Evolutionary conservation across 306 rosid genomes (phyloP).

Genomic region (Fragaria iinumae): DNA sequence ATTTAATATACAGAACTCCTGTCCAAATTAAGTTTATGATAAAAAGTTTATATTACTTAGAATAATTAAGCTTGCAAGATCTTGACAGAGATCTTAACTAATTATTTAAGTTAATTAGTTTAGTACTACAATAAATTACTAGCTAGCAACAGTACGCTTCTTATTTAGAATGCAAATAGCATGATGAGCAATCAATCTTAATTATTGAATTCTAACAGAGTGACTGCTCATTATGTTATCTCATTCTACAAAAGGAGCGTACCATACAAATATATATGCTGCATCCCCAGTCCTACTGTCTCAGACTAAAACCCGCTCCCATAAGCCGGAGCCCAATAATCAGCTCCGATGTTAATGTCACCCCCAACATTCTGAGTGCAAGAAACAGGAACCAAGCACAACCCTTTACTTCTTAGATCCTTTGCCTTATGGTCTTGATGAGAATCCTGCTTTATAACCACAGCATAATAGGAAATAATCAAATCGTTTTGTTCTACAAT

Average conservation of each 20-base stretch:
- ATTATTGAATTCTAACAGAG: conserved; percentile 32
- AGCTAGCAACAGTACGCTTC: conserved; percentile 2
- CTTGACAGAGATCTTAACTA: neutral
- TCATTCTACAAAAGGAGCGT: conserved; percentile 13
- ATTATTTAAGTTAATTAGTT: neutral
- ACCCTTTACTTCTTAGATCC: conserved; percentile 75
- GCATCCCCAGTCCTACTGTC: neutral
- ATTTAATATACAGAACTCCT: too few species aligned
- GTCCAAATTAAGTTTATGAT: too few species aligned
- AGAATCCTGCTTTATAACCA: conserved; percentile 27
- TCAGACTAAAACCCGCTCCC: conserved; percentile 40
- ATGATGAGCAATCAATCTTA: conserved; percentile 78
- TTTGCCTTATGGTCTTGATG: conserved; percentile 35
- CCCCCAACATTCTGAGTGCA: conserved; percentile 73
- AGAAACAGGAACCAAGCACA: conserved; percentile 79
- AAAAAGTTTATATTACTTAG: too few species aligned
- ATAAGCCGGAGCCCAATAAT: conserved; percentile 77
- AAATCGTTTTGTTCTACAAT: neutral
- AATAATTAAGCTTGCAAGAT: neutral
- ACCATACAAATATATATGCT: neutral
- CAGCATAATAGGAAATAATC: neutral
- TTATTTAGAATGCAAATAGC: conserved; percentile 43
- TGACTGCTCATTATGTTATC: conserved; percentile 74
- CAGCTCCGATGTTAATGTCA: conserved; percentile 59
- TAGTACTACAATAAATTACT: neutral